Conservation (phyloP, 306 rosid species). For the Medicago ruthenica region DNA sequence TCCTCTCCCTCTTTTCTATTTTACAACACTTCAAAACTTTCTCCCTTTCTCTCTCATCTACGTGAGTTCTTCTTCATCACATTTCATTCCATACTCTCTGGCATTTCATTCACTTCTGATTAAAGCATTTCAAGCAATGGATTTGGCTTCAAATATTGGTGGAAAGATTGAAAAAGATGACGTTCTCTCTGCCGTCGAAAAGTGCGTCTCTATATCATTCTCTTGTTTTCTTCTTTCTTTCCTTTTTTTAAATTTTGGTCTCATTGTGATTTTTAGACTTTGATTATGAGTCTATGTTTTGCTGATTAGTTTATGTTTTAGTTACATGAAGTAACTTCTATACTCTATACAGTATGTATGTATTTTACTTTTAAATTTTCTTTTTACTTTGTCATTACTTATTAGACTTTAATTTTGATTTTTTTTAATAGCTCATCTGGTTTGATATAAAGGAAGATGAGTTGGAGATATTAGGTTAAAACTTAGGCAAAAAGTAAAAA, state of each 20-base stretch:
- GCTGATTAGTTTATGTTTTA: no score
- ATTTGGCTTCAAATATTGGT: slow-evolving; percentile 88
- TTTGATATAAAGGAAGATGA: no score
- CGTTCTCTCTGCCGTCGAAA: slow-evolving; percentile 79
- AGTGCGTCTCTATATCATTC: slow-evolving; percentile 42
- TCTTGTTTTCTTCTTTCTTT: not conserved
- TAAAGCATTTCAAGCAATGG: slow-evolving; percentile 62
- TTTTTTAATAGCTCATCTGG: no score
- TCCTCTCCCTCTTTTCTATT: not conserved
- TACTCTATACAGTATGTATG: no score
- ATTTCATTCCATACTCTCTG: not conserved
- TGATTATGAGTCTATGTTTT: not conserved
- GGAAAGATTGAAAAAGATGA: slow-evolving; percentile 78
- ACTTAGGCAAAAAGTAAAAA: no score
- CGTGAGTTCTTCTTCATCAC: not conserved
- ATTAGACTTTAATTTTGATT: no score
- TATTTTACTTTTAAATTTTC: no score
- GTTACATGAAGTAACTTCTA: no score
- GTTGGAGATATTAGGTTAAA: no score
- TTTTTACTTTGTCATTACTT: no score
- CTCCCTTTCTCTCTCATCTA: not conserved
- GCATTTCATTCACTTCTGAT: not conserved
- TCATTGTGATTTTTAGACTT: not conserved
- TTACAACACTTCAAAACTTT: not conserved
- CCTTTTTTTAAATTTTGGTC: not conserved